These are phyloP conservation scores for Mrakia hoshinonis DNA, from an alignment of 768 basidiomycete genomes.

Conservation along the genomic window DNA sequence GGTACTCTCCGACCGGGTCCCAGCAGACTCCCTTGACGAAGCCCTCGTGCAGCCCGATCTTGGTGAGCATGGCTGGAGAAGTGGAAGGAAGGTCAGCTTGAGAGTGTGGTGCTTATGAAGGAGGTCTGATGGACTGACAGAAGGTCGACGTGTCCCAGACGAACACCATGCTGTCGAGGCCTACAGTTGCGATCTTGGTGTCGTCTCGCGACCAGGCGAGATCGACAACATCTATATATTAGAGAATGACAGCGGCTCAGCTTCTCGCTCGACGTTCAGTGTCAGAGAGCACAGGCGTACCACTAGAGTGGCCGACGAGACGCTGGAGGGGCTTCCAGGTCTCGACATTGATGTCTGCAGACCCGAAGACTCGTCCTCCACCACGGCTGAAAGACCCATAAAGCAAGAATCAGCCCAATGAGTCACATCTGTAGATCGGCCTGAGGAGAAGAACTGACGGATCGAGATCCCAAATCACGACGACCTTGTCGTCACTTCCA, in stretches of 20 bases:
- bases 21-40: constrained; percentile 99
- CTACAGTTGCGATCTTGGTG: constrained; percentile 83
- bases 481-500: constrained; percentile 89
- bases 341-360: constrained; percentile 91
- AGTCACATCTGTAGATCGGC: constrained; percentile 1
- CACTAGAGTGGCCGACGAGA: constrained; percentile 87
- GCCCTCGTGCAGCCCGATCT: constrained; percentile 80
- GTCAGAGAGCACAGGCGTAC: constrained; percentile 45
- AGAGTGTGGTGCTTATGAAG: background rate
- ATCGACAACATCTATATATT: constrained; percentile 71
- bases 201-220: constrained; percentile 93
- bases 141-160: constrained; percentile 92
- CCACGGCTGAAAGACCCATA: constrained; percentile 49
- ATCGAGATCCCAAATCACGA: constrained; percentile 96
- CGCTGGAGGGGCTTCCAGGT: constrained; percentile 92
- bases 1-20: constrained; percentile 94
- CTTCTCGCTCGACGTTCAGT: background rate
- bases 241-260: background rate
- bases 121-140: constrained; percentile 47
- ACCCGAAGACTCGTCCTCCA: constrained; percentile 82
- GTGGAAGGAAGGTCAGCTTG: background rate
- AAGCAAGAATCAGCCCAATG: background rate
- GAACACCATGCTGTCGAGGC: constrained; percentile 78
- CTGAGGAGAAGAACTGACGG: constrained; percentile 55
- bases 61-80: constrained; percentile 62